Conservation (phyloP, 305 asterid genomes). For the Nicotiana rustica region DNA sequence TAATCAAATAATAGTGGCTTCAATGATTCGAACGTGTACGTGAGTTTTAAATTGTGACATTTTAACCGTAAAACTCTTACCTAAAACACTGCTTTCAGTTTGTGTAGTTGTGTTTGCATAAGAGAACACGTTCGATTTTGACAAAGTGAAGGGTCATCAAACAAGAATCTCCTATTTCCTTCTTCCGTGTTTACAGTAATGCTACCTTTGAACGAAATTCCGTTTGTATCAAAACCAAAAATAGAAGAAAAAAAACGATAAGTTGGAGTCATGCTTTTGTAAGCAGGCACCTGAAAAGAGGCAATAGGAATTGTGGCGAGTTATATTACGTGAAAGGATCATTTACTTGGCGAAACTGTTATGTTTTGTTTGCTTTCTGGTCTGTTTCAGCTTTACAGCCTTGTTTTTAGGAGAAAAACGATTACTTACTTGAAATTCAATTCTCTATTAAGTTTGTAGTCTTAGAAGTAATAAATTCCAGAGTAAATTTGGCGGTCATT, state of each 20-base stretch:
- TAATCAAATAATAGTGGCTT: neutral
- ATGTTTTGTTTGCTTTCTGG: slow-evolving; percentile 3
- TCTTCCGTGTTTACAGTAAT: neutral
- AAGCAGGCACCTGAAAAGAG: neutral
- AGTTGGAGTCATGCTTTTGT: neutral
- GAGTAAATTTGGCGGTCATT: too few species aligned
- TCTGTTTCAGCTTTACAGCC: neutral
- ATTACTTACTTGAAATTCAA: neutral
- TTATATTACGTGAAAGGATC: slow-evolving; percentile 19
- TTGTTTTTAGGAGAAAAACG: neutral
- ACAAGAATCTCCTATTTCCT: neutral
- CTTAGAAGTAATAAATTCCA: neutral
- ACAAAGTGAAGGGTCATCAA: neutral
- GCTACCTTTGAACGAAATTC: neutral
- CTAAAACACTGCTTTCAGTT: neutral
- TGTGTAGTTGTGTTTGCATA: neutral
- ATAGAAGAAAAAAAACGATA: neutral
- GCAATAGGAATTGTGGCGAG: neutral
- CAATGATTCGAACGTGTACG: neutral
- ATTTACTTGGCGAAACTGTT: neutral
- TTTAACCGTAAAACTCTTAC: neutral
- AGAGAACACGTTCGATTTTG: neutral
- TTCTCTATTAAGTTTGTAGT: neutral
- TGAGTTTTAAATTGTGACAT: neutral
- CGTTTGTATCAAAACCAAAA: neutral